These are phyloP conservation scores for Nemania serpens DNA, from an alignment of 2,329 filamentous ascomycete genomes.

Conservation along the genomic window DNA sequence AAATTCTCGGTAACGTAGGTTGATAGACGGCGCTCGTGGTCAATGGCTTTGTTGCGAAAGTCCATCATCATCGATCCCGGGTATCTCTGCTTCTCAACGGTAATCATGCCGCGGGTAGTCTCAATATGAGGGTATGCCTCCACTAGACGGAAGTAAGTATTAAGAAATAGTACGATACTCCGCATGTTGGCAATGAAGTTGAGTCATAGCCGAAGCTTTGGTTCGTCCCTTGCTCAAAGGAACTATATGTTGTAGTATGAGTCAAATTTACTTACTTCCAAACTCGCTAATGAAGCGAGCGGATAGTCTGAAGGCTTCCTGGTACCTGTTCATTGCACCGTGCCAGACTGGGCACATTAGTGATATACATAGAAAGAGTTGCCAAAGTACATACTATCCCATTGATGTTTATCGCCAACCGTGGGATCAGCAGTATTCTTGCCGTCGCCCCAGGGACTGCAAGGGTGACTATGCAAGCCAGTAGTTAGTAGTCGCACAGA, in stretches of 20 bases:
- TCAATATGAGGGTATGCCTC: conserved; percentile 76
- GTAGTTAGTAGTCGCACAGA: background rate
- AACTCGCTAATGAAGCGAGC: conserved; percentile 83
- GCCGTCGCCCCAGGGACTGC: conserved; percentile 74
- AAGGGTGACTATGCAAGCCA: conserved; percentile 57
- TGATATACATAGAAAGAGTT: background rate
- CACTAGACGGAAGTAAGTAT: conserved; percentile 47
- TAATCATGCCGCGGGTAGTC: conserved; percentile 71
- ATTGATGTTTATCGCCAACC: conserved; percentile 79
- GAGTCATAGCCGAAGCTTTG: background rate
- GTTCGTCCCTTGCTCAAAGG: background rate
- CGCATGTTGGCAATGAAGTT: background rate
- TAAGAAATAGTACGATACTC: background rate
- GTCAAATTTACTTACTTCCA: conserved; percentile 55
- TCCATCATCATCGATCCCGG: conserved; percentile 75
- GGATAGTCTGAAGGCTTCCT: conserved; percentile 71
- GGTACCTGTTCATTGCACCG: conserved; percentile 75
- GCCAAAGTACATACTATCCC: conserved; percentile 59
- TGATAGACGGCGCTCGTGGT: conserved; percentile 74
- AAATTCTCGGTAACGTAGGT: conserved; percentile 80
- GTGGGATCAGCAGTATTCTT: conserved; percentile 68
- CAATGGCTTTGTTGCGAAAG: conserved; percentile 81
- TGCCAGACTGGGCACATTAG: conserved; percentile 66
- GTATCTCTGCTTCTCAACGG: conserved; percentile 54
- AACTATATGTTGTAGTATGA: background rate